Conservation (phyloP, 2,329 filamentous ascomycete genomes). For the Colletotrichum coccodes region DNA sequence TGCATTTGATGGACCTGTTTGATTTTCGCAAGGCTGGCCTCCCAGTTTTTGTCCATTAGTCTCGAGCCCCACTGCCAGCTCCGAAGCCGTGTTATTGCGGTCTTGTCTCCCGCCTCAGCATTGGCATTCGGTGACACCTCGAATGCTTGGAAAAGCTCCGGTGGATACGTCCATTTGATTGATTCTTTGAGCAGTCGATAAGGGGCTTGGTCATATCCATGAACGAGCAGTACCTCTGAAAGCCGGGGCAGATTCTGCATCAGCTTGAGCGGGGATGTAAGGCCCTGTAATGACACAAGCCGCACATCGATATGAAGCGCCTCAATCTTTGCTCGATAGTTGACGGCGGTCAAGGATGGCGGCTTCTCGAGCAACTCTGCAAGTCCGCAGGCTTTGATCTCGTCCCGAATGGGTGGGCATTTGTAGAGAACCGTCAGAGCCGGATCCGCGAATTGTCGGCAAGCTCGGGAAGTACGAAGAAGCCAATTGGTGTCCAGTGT, state of each 20-base stretch:
- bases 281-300: conserved; percentile 64
- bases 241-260: conserved; percentile 74
- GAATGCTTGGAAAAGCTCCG: conserved; percentile 72
- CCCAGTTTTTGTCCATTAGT: conserved; percentile 47
- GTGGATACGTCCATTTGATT: conserved; percentile 77
- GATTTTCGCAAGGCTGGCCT: conserved; percentile 57
- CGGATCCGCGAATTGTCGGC: conserved; percentile 75
- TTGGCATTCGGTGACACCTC: conserved; percentile 57
- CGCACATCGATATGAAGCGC: conserved; percentile 77
- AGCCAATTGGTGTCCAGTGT: conserved; percentile 68
- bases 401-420: conserved; percentile 69
- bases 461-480: conserved; percentile 69
- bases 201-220: conserved; percentile 74
- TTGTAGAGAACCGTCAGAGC: conserved; percentile 79
- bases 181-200: conserved; percentile 67
- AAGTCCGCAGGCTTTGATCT: conserved; percentile 56
- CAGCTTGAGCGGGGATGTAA: conserved; percentile 60
- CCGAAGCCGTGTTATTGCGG: conserved; percentile 48
- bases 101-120: conserved; percentile 43
- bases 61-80: conserved; percentile 73
- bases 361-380: conserved; percentile 65
- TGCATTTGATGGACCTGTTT: conserved; percentile 61
- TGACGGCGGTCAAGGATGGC: conserved; percentile 59
- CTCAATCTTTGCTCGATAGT: conserved; percentile 79
- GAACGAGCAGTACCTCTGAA: conserved; percentile 76